A percentile compares a stretch with the other conserved stretches of the same genome.
Conservation (phyloP, 306 rosid genomes). For the Carpinus viminea region DNA sequence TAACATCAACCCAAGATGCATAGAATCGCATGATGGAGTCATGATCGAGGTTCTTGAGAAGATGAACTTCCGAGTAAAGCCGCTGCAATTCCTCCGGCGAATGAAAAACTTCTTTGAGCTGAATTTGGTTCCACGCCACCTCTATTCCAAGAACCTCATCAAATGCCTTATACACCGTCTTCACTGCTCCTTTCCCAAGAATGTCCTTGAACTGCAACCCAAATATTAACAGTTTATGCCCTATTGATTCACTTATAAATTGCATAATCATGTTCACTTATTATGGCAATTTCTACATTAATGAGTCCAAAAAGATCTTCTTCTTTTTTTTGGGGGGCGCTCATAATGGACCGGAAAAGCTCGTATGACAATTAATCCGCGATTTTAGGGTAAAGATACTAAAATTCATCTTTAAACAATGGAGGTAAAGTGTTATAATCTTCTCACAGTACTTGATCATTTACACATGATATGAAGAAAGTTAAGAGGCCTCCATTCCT, state of each 20-base stretch:
- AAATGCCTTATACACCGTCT: constrained; percentile 74
- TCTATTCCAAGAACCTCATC: constrained; percentile 77
- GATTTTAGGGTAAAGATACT: too few relatives aligned
- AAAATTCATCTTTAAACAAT: too few relatives aligned
- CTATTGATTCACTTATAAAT: neutral
- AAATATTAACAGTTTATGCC: neutral
- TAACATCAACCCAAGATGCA: constrained; percentile 70
- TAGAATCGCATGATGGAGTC: constrained; percentile 71
- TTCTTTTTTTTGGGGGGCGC: too few relatives aligned
- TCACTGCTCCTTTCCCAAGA: constrained; percentile 89
- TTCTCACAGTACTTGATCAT: too few relatives aligned
- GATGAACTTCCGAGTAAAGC: constrained; percentile 87
- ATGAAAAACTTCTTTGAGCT: constrained; percentile 65
- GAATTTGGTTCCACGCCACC: constrained; percentile 94
- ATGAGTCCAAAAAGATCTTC: too few relatives aligned
- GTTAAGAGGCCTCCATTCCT: too few relatives aligned
- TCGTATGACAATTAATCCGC: too few relatives aligned
- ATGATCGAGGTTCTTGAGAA: constrained; percentile 80
- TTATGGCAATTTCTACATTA: too few relatives aligned
- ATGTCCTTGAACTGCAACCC: constrained; percentile 60
- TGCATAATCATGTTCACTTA: neutral
- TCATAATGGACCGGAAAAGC: too few relatives aligned
- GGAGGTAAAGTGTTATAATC: too few relatives aligned
- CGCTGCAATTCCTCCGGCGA: constrained; percentile 75
- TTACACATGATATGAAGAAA: too few relatives aligned